These are phyloP conservation scores for Anisodus tanguticus DNA, from an alignment of 257 asterid genomes.

Conservation along the genomic window DNA sequence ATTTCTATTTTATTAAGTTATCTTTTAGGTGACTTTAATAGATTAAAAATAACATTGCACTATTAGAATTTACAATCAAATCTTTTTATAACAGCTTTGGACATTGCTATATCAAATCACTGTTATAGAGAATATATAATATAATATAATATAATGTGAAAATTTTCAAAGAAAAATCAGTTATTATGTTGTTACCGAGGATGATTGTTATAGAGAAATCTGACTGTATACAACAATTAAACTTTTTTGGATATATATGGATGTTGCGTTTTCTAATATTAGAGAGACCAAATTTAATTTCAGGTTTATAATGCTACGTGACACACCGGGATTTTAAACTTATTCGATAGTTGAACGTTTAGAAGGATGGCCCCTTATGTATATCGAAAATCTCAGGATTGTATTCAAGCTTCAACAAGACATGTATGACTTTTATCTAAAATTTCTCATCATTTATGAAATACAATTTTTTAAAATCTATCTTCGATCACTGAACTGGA, in stretches of 20 bases:
- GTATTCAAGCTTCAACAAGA: constrained; percentile 50
- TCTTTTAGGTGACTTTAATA: background rate
- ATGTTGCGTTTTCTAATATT: too few relatives aligned
- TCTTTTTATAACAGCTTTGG: background rate
- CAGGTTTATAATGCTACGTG: constrained; percentile 51
- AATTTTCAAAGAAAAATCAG: too few relatives aligned
- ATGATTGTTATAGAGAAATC: too few relatives aligned
- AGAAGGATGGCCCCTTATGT: constrained; percentile 49
- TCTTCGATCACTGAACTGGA: background rate
- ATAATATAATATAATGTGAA: too few relatives aligned
- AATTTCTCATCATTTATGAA: background rate
- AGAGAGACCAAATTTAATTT: background rate
- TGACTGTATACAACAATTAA: too few relatives aligned
- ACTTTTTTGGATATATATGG: background rate
- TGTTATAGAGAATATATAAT: background rate
- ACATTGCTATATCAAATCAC: too few relatives aligned
- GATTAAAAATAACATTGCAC: background rate
- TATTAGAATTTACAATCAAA: background rate
- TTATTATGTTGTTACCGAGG: too few relatives aligned
- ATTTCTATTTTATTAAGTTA: background rate
- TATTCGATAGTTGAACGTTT: constrained; percentile 52
- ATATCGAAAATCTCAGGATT: constrained; percentile 50
- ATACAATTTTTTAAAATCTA: background rate
- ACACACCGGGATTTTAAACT: constrained; percentile 56
- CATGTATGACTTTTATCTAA: constrained; percentile 37